These are phyloP conservation scores for Penicillium subrubescens DNA, from an alignment of 495 filamentous ascomycete genomes.

Conservation along the genomic window DNA sequence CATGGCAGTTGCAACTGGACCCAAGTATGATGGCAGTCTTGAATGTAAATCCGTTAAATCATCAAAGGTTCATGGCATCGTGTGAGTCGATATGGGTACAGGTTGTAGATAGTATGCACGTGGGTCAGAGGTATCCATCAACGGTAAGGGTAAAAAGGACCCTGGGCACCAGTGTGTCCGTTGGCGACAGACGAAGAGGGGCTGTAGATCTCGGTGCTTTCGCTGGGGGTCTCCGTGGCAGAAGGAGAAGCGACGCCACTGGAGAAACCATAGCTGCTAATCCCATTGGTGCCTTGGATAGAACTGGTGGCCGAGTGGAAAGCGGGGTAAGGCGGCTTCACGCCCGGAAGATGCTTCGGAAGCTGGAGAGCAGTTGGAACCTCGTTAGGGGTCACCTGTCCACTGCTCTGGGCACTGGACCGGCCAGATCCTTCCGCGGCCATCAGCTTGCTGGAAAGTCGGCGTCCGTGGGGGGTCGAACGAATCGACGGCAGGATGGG, in stretches of 20 bases:
- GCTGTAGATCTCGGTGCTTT: slow-evolving; percentile 32
- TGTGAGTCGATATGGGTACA: slow-evolving; percentile 51
- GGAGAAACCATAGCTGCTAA: slow-evolving; percentile 7
- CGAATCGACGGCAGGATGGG: slow-evolving; percentile 81
- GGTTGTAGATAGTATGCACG: slow-evolving; percentile 26
- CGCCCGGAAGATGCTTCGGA: slow-evolving; percentile 30
- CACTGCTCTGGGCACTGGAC: slow-evolving; percentile 37
- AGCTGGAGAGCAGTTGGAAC: slow-evolving; percentile 33
- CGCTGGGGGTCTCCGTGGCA: slow-evolving; percentile 28
- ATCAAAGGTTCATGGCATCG: slow-evolving; percentile 48
- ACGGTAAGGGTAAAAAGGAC: slow-evolving; percentile 37
- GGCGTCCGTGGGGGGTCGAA: slow-evolving; percentile 87
- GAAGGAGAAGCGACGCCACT: slow-evolving; percentile 21
- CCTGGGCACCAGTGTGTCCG: slow-evolving; percentile 26
- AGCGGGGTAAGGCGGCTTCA: slow-evolving; percentile 29
- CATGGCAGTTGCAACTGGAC: slow-evolving; percentile 34
- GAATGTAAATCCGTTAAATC: slow-evolving; percentile 45
- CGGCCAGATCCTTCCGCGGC: slow-evolving; percentile 40
- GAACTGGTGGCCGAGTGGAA: slow-evolving; percentile 31
- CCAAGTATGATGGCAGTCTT: slow-evolving; percentile 37
- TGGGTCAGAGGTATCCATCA: slow-evolving; percentile 18
- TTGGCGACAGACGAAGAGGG: slow-evolving; percentile 30
- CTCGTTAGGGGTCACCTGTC: slow-evolving; percentile 44
- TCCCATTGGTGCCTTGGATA: slow-evolving; percentile 25
- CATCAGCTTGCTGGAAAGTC: slow-evolving; percentile 83